A percentile compares a stretch with the other conserved stretches of the same genome.
Conservation (phyloP, 2,329 filamentous ascomycete species). For the Fusarium poae region DNA sequence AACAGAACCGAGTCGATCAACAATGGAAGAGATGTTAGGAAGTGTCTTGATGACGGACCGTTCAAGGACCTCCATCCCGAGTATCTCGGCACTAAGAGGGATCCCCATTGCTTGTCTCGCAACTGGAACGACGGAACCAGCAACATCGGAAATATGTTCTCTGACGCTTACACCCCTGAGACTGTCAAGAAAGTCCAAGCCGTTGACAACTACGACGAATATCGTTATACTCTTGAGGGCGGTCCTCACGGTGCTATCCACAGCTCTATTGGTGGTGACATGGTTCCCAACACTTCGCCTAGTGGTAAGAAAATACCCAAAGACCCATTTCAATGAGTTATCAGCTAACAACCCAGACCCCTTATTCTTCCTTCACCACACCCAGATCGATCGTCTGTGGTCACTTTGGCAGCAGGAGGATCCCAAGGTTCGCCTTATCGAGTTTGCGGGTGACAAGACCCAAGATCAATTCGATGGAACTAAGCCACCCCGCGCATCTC, state of each 20-base stretch:
- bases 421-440: not conserved
- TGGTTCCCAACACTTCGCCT: not conserved
- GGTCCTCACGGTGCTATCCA: not conserved
- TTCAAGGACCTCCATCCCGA: not conserved
- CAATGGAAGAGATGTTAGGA: not conserved
- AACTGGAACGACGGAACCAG: not conserved
- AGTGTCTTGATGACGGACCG: not conserved
- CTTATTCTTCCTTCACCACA: not conserved
- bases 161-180: rapidly evolving
- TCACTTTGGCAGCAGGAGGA: not conserved
- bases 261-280: not conserved
- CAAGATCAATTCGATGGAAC: not conserved
- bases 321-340: not conserved
- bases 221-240: not conserved
- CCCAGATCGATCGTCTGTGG: not conserved
- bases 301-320: not conserved
- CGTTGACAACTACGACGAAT: not conserved
- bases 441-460: not conserved
- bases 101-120: not conserved
- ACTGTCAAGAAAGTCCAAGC: not conserved
- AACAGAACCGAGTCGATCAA: not conserved
- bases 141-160: not conserved
- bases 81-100: not conserved
- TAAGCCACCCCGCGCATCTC: not conserved
- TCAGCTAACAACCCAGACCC: not conserved